A percentile compares a stretch with the other conserved stretches of the same genome.
Conservation (phyloP, 2,329 filamentous ascomycete species). For the Arachnomyces sp. region DNA sequence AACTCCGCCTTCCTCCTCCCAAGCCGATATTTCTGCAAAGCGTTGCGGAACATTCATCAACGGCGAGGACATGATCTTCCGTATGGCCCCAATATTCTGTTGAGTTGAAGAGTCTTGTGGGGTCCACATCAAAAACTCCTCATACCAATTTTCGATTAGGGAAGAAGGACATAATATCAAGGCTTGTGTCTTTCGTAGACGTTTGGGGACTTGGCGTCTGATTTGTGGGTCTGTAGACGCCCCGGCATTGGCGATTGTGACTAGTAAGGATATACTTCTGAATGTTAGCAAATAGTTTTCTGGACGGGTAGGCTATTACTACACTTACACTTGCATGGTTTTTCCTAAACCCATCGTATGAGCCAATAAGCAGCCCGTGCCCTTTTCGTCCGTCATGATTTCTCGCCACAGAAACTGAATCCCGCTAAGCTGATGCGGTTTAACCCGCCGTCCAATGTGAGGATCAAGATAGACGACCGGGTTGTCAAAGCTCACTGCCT, state of each 20-base stretch:
- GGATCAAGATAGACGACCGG: conserved; percentile 49
- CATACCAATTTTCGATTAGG: conserved; percentile 73
- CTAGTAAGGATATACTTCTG: conserved; percentile 63
- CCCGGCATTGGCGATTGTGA: conserved; percentile 62
- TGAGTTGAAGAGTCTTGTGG: conserved; percentile 31
- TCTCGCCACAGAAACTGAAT: conserved; percentile 87
- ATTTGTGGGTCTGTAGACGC: conserved; percentile 52
- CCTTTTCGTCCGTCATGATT: conserved; percentile 54
- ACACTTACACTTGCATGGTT: conserved; percentile 69
- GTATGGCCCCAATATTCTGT: conserved; percentile 48
- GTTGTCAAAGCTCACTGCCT: conserved; percentile 39
- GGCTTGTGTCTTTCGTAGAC: conserved; percentile 55
- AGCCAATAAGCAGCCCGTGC: conserved; percentile 72
- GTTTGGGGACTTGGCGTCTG: conserved; percentile 58
- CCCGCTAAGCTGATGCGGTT: conserved; percentile 72
- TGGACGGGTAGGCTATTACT: not conserved
- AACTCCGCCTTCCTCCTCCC: conserved; percentile 61
- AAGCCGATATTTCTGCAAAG: conserved; percentile 43
- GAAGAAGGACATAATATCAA: conserved; percentile 69
- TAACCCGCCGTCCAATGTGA: conserved; percentile 59
- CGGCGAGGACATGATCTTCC: conserved; percentile 35
- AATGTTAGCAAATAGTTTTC: conserved; percentile 4
- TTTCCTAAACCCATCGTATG: conserved; percentile 92
- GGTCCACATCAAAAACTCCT: conserved; percentile 68
- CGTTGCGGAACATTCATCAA: conserved; percentile 36